Conservation (phyloP, 805 yeast genomes). For the Spathaspora boniae region DNA sequence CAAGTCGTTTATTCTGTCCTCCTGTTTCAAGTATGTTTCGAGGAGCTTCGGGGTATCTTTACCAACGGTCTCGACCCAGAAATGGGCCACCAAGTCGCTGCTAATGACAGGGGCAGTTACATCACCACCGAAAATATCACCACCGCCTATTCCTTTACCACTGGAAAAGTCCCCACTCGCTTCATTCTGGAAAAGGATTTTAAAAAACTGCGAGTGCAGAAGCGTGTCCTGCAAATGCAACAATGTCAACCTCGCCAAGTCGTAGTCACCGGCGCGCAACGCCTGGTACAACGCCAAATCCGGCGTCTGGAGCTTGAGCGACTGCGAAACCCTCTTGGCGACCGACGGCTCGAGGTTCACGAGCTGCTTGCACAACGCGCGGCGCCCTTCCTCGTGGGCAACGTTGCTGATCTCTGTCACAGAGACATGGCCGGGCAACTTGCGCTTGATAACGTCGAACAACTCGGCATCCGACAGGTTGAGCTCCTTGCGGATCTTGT, state of each 20-base stretch:
- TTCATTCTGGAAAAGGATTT: slow-evolving; percentile 52
- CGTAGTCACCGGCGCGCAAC: slow-evolving; percentile 56
- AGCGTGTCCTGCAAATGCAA: slow-evolving; percentile 51
- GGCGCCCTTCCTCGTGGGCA: slow-evolving; percentile 81
- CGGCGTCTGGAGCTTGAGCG: slow-evolving; percentile 69
- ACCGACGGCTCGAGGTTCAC: slow-evolving; percentile 66
- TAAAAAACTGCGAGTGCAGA: slow-evolving; percentile 65
- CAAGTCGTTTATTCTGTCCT: slow-evolving; percentile 25
- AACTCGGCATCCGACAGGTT: slow-evolving; percentile 59
- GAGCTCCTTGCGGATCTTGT: slow-evolving; percentile 55
- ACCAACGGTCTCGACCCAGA: slow-evolving; percentile 34
- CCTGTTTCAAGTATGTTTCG: slow-evolving; percentile 28
- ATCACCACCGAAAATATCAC: slow-evolving; percentile 18
- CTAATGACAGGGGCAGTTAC: slow-evolving; percentile 32
- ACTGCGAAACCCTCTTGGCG: slow-evolving; percentile 51
- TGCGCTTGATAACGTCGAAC: slow-evolving; percentile 44
- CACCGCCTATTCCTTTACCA: slow-evolving; percentile 14
- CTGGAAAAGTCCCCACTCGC: slow-evolving; percentile 25
- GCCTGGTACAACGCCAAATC: slow-evolving; percentile 68
- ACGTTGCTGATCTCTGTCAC: slow-evolving; percentile 56
- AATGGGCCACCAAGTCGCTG: slow-evolving; percentile 36
- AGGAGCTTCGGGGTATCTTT: slow-evolving; percentile 18
- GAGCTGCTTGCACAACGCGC: slow-evolving; percentile 61
- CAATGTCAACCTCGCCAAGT: slow-evolving; percentile 57
- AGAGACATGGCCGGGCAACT: slow-evolving; percentile 45